phyloP scores from a whole-genome alignment of 495 filamentous ascomycete species.

The Talaromyces wortmannii region DNA sequence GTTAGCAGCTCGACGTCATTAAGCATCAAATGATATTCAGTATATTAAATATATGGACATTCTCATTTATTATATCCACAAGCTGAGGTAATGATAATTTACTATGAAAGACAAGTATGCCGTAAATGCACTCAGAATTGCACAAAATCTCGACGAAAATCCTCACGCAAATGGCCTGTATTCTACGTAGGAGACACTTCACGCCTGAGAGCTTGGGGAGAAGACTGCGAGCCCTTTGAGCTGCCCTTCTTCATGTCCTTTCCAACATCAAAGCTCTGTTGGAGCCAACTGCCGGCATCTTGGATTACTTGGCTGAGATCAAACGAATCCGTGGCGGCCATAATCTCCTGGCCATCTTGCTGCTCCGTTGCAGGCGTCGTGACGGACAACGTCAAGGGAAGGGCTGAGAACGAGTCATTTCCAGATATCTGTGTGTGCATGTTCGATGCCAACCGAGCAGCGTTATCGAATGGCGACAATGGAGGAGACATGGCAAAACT shows the following conservation, averaged over 20 bases:
- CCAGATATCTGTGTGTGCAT: slow-evolving; percentile 5
- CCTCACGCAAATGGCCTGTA: neutral
- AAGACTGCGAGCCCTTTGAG: slow-evolving; percentile 8
- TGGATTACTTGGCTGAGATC: slow-evolving; percentile 37
- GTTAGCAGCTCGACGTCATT: no score
- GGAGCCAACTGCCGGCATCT: slow-evolving; percentile 38
- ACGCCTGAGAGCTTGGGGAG: neutral
- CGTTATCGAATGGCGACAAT: neutral
- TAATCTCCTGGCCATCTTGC: slow-evolving; percentile 30
- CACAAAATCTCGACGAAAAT: neutral
- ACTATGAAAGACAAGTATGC: no score
- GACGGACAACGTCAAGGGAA: slow-evolving; percentile 25
- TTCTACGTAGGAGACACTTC: neutral
- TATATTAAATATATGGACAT: neutral
- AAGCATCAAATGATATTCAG: neutral
- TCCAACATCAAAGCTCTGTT: slow-evolving; percentile 34
- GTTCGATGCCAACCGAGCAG: slow-evolving; percentile 2
- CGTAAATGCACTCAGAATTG: neutral
- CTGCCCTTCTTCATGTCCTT: slow-evolving; percentile 15
- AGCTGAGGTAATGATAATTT: no score
- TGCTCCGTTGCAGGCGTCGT: slow-evolving; percentile 27
- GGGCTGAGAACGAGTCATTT: slow-evolving; percentile 5
- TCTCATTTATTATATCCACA: no score
- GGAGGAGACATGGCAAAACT: slow-evolving; percentile 6
- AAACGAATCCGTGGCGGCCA: slow-evolving; percentile 22